Evolutionary conservation across 352 stramenopile species (phyloP).

Genomic region (Phytophthora pistaciae): DNA sequence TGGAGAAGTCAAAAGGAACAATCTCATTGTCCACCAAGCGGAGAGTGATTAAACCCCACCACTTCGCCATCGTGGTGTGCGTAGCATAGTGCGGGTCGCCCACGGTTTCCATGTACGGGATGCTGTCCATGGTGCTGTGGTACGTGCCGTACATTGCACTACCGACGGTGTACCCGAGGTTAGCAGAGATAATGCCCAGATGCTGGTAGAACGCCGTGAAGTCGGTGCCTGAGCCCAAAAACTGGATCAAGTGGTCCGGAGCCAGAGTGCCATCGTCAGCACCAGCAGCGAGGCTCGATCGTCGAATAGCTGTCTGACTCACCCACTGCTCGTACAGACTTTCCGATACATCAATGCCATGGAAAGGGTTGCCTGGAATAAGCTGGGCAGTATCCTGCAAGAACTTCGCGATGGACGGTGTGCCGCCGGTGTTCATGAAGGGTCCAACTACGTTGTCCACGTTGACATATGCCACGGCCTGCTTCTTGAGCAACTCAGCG

Average conservation of each 20-base stretch:
- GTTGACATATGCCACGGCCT: constrained; percentile 85
- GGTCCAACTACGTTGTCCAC: constrained; percentile 76
- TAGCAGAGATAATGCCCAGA: constrained; percentile 82
- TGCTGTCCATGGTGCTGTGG: constrained; percentile 89
- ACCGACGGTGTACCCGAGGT: constrained; percentile 36
- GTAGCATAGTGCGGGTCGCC: constrained; percentile 71
- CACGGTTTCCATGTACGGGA: constrained; percentile 69
- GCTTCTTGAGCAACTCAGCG: constrained; percentile 49
- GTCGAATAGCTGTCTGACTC: constrained; percentile 31
- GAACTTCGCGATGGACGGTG: constrained; percentile 66
- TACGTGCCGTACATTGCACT: constrained; percentile 71
- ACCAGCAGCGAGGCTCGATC: constrained; percentile 14
- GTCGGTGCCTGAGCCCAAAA: constrained; percentile 73
- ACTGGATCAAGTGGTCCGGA: constrained; percentile 61
- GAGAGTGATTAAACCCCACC: constrained; percentile 72
- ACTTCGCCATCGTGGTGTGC: constrained; percentile 55
- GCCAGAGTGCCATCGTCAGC: constrained; percentile 44
- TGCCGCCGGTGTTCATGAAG: constrained; percentile 54
- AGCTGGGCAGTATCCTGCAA: constrained; percentile 61
- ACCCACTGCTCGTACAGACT: constrained; percentile 56
- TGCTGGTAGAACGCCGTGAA: constrained; percentile 90
- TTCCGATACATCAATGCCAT: constrained; percentile 28
- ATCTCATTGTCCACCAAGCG: constrained; percentile 60
- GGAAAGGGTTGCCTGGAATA: constrained; percentile 53
- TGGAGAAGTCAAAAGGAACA: constrained; percentile 78